Conservation (phyloP, 140 eudicot genomes). For the Cichorium intybus region DNA sequence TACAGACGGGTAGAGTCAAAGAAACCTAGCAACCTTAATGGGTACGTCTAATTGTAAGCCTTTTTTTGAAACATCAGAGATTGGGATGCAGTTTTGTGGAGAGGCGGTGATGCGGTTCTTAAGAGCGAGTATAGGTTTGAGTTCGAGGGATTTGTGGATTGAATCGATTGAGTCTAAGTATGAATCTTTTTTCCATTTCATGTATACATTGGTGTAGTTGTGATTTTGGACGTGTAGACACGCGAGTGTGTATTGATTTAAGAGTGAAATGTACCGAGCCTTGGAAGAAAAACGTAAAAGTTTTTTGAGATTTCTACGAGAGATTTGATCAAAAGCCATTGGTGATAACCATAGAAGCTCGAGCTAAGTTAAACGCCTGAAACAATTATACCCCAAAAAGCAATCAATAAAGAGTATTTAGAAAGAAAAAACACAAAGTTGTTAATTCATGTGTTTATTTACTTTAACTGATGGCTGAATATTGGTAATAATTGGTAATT, state of each 20-base stretch:
- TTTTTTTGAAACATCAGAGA: constrained; percentile 69
- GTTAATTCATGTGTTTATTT: no score
- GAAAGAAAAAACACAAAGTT: no score
- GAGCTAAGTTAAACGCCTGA: not conserved
- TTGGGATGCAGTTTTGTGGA: constrained; percentile 55
- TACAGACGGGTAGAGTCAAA: constrained; percentile 61
- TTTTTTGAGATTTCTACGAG: constrained; percentile 6
- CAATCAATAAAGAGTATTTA: not conserved
- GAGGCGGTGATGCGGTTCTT: constrained; percentile 55
- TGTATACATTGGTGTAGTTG: constrained; percentile 63
- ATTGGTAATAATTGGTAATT: no score
- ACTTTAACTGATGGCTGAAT: no score
- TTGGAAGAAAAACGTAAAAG: constrained; percentile 3
- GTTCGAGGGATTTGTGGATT: constrained; percentile 52
- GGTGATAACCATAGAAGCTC: not conserved
- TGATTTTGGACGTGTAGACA: constrained; percentile 32
- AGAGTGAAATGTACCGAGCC: constrained; percentile 4
- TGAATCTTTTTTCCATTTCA: constrained; percentile 80
- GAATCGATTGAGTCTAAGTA: constrained; percentile 59
- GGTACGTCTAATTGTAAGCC: constrained; percentile 51
- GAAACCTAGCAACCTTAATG: constrained; percentile 60
- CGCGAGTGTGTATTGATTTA: constrained; percentile 15
- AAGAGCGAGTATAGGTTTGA: constrained; percentile 65
- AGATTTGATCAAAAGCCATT: constrained; percentile 9
- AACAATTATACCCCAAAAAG: not conserved